phyloP scores from a whole-genome alignment of 768 basidiomycete species.

The Chalciporus sphaerocephalus region DNA sequence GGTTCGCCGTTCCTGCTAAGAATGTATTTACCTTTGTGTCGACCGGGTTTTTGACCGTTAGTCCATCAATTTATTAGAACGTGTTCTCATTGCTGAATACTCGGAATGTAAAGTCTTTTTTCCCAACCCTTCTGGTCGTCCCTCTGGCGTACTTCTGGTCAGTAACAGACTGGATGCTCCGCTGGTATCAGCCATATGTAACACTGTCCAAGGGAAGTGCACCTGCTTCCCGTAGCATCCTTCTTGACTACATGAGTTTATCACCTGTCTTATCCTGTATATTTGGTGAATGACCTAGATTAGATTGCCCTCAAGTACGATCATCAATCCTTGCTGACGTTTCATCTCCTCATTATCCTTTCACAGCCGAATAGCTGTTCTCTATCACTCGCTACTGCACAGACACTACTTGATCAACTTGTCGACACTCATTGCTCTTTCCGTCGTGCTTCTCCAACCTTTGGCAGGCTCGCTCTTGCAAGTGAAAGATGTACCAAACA shows the following conservation, averaged over 20 bases:
- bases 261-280: neutral
- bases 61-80: conserved; percentile 17
- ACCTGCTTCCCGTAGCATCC: conserved; percentile 51
- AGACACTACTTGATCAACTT: conserved; percentile 52
- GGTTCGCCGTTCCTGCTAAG: conserved; percentile 47
- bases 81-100: neutral
- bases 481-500: conserved; percentile 17
- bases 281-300: conserved; percentile 2
- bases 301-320: conserved; percentile 45
- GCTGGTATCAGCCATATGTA: conserved; percentile 66
- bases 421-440: conserved; percentile 47
- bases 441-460: conserved; percentile 51
- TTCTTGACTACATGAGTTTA: conserved; percentile 58
- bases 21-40: conserved; percentile 51
- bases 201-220: conserved; percentile 49
- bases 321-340: neutral
- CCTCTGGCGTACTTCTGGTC: conserved; percentile 51
- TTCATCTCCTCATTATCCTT: conserved; percentile 1
- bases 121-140: conserved; percentile 49
- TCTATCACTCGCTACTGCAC: conserved; percentile 46
- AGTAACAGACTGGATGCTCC: conserved; percentile 49
- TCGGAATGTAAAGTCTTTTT: conserved; percentile 47
- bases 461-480: conserved; percentile 42
- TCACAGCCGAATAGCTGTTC: conserved; percentile 38
- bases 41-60: conserved; percentile 40